Percentiles rank a stretch among this genome's conserved stretches.
Conservation (phyloP, 805 yeast genomes). For the Millerozyma miso region DNA sequence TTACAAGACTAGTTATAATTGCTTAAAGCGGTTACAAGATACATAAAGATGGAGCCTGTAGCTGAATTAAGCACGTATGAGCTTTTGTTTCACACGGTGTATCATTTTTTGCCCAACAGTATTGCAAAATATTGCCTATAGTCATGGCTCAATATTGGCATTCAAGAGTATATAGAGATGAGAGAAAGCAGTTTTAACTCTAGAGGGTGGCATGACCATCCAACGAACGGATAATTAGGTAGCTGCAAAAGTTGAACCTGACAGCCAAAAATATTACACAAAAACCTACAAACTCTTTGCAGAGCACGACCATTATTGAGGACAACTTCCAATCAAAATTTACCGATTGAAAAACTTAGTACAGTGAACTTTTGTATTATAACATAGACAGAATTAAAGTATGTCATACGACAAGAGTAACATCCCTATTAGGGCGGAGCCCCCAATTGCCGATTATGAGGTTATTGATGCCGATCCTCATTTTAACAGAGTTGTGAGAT, state of each 20-base stretch:
- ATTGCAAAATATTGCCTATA: no score
- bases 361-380: neutral
- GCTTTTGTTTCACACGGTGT: no score
- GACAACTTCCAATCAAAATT: conserved; percentile 32
- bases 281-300: neutral
- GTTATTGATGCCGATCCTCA: conserved; percentile 77
- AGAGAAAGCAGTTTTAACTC: no score
- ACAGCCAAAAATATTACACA: neutral
- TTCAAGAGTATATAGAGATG: no score
- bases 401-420: conserved; percentile 39
- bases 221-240: no score
- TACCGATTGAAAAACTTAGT: conserved; percentile 18
- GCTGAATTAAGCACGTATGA: no score
- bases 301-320: neutral
- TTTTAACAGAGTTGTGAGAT: conserved; percentile 65
- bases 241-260: neutral
- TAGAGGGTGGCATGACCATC: no score
- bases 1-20: no score
- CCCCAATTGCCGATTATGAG: conserved; percentile 38
- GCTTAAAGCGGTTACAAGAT: no score
- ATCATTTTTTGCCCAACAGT: no score
- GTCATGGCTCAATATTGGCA: no score
- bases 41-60: no score
- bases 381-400: neutral
- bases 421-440: conserved; percentile 39